Evolutionary conservation across 495 filamentous ascomycete genomes (phyloP), one percentile per base, ranked within the genome.

Genomic region (Saxophila tyrrhenica): DNA sequence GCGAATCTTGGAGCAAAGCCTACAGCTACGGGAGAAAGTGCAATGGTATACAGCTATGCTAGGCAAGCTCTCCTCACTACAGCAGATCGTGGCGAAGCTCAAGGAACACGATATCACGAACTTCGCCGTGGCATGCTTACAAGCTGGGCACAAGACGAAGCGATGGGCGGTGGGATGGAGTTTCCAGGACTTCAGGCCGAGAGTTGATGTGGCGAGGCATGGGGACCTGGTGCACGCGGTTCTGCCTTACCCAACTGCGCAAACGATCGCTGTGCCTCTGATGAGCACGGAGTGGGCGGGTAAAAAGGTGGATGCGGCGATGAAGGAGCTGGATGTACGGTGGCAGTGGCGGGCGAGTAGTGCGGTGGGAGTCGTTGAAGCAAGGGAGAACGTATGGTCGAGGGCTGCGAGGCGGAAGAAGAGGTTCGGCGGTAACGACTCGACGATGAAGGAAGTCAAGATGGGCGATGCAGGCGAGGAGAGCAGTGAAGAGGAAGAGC

Each of bases 21-120:
- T 85, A 11, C 59, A 64, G 0, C 68, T 91, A 7, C 64, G 70
- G 38, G 75, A 78, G 0, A 67, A 72, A 19, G 77, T 91, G 9
- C 79, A 78, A 48, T 97, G 92, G 92, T 96, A 90, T 65, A 94
- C 86, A 1, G 81, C 80, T 23, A 94, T 98, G 87, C 72, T 96
- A 0, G 92, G 92, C 0, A 94, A 92, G 58, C 70, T 86, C 24
- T 80, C 77, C 29, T 92, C 85, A 53, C 70, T 94, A 3, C 73
- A 80, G 2, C 54, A 67, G 0, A 65, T 97, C 0, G 69, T 95
- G 0, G 74, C 78, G 17, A 69, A 68, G 25, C 69, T 98, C 0
- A 77, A 73, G 29, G 70, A 70, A 10, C 67, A 77, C 9, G 74
- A 70, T 0, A 77, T 90, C 35, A 65, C 73, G 13, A 98, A 98